Evolutionary conservation across 73 alveolate species (phyloP), one percentile per base, ranked within the genome.

Genomic region (Tetrahymena malaccensis): DNA sequence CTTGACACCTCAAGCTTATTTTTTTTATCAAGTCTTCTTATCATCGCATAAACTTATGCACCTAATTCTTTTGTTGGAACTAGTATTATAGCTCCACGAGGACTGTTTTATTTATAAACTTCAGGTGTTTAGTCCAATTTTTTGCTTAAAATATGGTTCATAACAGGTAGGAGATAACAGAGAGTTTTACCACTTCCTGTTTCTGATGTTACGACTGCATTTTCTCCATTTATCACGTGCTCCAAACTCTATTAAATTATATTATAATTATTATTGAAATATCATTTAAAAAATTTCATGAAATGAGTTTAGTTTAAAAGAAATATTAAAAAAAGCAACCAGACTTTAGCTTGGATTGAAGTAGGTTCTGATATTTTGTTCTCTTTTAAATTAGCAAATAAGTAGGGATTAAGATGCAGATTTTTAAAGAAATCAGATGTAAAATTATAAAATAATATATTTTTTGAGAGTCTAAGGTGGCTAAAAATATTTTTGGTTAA

Each of bases 131-230:
- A 70, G 25, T 70, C 89, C 37, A 70, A 70, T 70, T 70, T 70
- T 85, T 98, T 97, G 34, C 98, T 99, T 58, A 98, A 58, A 35
- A 99, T 98, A 97, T 99, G 99, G 25, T 99, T 96, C 15, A 99
- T 94, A 98, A 99, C 96, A 10, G 99, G 99, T 40, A 99, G 98
- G 38, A 99, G 96, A 94, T 98, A 99, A 31, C 99, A 99, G 43
- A 99, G 96, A 15, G 99, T 99, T 95, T 99, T 99, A 9, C 99
- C 99, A 85, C 99, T 96, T 10, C 99, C 99, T 6, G 99, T 99
- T 94, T 99, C 99, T n/a, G 99, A 99, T 22, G 99, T 98, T 33
- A 99, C 99, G 15, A 99, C 97, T 21, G 98, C 98, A 97, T 99
- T 99, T 95, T 99, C 96, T 19, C 99, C 99, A 35, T 98, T 85